Evolutionary conservation across 1,139 yeast species (phyloP).

Genomic region (Yamadazyma blattariae): DNA sequence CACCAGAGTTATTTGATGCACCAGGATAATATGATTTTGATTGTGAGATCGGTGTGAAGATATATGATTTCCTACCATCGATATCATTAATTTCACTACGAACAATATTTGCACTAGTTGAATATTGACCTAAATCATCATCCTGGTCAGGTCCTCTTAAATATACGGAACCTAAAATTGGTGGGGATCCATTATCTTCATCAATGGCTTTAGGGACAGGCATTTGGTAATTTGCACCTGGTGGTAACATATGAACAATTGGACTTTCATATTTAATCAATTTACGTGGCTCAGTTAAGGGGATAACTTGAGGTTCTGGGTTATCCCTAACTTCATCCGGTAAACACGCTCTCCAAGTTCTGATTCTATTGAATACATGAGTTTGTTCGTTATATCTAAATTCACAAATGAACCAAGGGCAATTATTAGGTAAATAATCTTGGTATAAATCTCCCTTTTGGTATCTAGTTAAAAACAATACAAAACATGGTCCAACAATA

Average conservation of each 20-base stretch:
- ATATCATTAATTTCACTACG: conserved; percentile 59
- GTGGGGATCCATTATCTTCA: conserved; percentile 75
- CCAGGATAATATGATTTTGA: conserved; percentile 25
- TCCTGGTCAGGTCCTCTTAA: conserved; percentile 68
- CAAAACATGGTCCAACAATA: conserved; percentile 90
- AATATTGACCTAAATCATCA: conserved; percentile 78
- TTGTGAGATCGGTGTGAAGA: conserved; percentile 49
- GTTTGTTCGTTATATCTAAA: conserved; percentile 89
- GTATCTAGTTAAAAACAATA: conserved; percentile 88
- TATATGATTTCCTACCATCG: conserved; percentile 37
- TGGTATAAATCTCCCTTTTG: conserved; percentile 92
- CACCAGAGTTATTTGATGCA: background rate
- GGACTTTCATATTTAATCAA: conserved; percentile 81
- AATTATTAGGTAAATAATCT: conserved; percentile 57
- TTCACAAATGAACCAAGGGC: conserved; percentile 92
- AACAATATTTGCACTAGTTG: conserved; percentile 46
- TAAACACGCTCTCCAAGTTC: conserved; percentile 98
- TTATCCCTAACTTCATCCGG: conserved; percentile 93
- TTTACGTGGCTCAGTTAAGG: conserved; percentile 55
- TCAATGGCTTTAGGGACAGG: conserved; percentile 80
- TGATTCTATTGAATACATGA: conserved; percentile 85
- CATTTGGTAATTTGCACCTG: conserved; percentile 68
- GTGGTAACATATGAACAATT: conserved; percentile 68
- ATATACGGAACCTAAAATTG: conserved; percentile 87
- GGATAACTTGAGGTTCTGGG: conserved; percentile 74